Evolutionary conservation across 1,139 yeast genomes (phyloP).

Genomic region (Neolecta irregularis): DNA sequence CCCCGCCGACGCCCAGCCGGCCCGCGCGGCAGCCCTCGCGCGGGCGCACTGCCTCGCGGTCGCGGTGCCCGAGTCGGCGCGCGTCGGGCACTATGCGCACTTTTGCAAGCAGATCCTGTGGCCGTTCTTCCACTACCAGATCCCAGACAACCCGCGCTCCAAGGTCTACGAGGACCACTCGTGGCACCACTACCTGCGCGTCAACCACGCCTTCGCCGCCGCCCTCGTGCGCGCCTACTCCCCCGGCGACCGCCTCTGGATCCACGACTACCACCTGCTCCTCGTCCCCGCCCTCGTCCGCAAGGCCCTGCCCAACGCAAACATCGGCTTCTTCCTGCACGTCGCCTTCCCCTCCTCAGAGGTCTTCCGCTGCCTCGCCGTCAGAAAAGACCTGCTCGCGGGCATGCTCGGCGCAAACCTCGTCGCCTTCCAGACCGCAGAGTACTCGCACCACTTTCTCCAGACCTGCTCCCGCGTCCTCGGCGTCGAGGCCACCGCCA

Average conservation of each 20-base stretch:
- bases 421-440: conserved; percentile 79
- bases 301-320: conserved; percentile 58
- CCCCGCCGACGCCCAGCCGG: no score
- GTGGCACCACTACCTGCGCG: conserved; percentile 65
- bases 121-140: conserved; percentile 95
- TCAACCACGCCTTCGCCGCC: conserved; percentile 72
- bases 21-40: no score
- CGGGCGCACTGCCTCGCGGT: conserved; percentile 45
- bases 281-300: conserved; percentile 78
- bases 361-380: conserved; percentile 87
- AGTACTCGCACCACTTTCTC: conserved; percentile 81
- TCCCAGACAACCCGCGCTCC: conserved; percentile 87
- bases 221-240: conserved; percentile 48
- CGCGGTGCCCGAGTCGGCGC: conserved; percentile 58
- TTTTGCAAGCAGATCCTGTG: conserved; percentile 88
- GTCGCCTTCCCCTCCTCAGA: conserved; percentile 93
- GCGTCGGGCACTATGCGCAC: conserved; percentile 77
- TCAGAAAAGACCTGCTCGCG: conserved; percentile 54
- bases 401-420: conserved; percentile 86
- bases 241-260: conserved; percentile 67
- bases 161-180: conserved; percentile 93
- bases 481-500: conserved; percentile 65
- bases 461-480: conserved; percentile 79
- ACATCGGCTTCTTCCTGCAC: conserved; percentile 83
- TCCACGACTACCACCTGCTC: conserved; percentile 84